These are phyloP conservation scores for Chlorociboria aeruginascens DNA, from an alignment of 495 filamentous ascomycete genomes.

Conservation along the genomic window DNA sequence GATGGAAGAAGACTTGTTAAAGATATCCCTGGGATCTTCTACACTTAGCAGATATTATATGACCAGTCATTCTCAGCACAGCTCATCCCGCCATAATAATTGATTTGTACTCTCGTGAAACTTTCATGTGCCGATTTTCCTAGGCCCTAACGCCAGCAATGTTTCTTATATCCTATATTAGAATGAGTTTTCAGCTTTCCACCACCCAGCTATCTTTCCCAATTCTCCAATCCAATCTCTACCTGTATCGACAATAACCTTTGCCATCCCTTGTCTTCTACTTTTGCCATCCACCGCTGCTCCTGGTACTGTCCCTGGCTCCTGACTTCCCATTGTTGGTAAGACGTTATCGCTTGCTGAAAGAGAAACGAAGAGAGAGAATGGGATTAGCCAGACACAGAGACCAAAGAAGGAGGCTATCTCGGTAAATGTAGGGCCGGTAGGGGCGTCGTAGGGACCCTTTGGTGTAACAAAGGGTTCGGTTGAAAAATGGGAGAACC, in stretches of 20 bases:
- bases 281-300: constrained; percentile 34
- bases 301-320: constrained; percentile 22
- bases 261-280: constrained; percentile 75
- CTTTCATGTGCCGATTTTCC: not conserved
- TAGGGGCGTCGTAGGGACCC: constrained; percentile 39
- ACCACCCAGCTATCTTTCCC: constrained; percentile 53
- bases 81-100: not conserved
- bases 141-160: constrained; percentile 1
- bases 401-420: constrained; percentile 94
- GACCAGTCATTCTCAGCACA: not conserved
- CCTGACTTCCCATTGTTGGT: constrained; percentile 60
- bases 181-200: constrained; percentile 13
- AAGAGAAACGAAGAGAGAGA: constrained; percentile 85
- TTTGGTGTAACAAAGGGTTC: constrained; percentile 26
- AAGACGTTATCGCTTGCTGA: constrained; percentile 91
- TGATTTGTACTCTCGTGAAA: not conserved
- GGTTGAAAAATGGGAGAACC: constrained; percentile 86
- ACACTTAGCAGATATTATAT: not conserved
- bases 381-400: constrained; percentile 93
- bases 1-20: not conserved
- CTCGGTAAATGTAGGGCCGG: constrained; percentile 76
- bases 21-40: constrained; percentile 2
- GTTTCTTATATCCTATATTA: constrained; percentile 7
- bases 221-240: constrained; percentile 63
- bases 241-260: constrained; percentile 71